Evolutionary conservation across 495 filamentous ascomycete genomes (phyloP), one percentile per base, ranked within the genome.

Genomic region (Tuber borchii): DNA sequence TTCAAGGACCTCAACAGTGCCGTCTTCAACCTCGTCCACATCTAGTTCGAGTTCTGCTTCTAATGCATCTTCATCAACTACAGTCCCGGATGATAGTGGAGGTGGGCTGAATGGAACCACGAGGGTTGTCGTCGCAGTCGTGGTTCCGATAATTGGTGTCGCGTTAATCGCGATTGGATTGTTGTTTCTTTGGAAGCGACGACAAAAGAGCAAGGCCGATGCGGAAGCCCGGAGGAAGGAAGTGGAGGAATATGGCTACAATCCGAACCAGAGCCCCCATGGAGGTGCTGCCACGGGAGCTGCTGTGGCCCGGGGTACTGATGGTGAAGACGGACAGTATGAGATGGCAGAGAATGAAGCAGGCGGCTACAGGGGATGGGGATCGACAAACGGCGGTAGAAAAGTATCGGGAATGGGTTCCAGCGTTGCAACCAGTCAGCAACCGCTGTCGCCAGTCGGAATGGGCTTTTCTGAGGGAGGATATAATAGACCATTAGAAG

Each of bases 211-310:
- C 56, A 97, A 92, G 85, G 90, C 90, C 68, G 90, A 89, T n/a
- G 92, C 93, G 80, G 95, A 97, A 78, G 89, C 93, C 71, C 88
- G 95, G 73, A 88, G 94, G 73, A 97, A 97, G 84, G 96, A 98
- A 82, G 92, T 97, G 4, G 95, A 97, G 83, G 95, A 97, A 79
- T 97, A 97, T 83, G 91, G 90, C 34, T 97, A 93, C 86, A 98
- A 97, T 83, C 95, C 95, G 12, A 98, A 97, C 84, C 89, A 93
- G 74, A 94, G 97, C 81, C 94, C 95, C 2, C 91, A 91, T 6
- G 85, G 95, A 5, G 93, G 94, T 37, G 87, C 87, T 8, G 86
- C 92, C n/a, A 82, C 79, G 34, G 76, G 76, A 34, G 83, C 81
- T 34, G 83, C 83, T 42, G 88, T 84, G 69, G 87, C 85, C 70